phyloP scores from a whole-genome alignment of 352 stramenopile species.

The Thraustotheca clavata region DNA sequence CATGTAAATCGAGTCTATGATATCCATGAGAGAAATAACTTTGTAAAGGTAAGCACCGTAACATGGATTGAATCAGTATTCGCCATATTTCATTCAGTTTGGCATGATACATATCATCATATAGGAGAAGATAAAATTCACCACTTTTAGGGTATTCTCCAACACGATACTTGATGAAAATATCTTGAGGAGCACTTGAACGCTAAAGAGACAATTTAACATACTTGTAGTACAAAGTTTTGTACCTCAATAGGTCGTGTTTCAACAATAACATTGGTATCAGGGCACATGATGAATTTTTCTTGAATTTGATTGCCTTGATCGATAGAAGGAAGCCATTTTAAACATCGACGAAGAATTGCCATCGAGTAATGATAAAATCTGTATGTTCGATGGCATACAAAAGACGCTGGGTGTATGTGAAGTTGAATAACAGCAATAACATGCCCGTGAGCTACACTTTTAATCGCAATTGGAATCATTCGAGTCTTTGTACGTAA shows the following conservation, averaged over 20 bases:
- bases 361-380: slow-evolving; percentile 47
- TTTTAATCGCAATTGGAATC: slow-evolving; percentile 66
- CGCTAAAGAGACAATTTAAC: slow-evolving; percentile 20
- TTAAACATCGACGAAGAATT: slow-evolving; percentile 43
- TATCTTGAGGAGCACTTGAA: slow-evolving; percentile 28
- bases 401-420: slow-evolving; percentile 60
- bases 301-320: neutral
- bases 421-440: slow-evolving; percentile 85
- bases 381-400: slow-evolving; percentile 75
- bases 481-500: slow-evolving; percentile 20
- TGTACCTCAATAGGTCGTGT: slow-evolving; percentile 17
- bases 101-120: slow-evolving; percentile 80
- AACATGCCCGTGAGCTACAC: slow-evolving; percentile 83
- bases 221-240: neutral
- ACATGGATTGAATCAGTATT: slow-evolving; percentile 58
- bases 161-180: slow-evolving; percentile 85
- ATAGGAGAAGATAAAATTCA: slow-evolving; percentile 87
- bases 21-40: neutral
- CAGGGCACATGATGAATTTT: slow-evolving; percentile 62
- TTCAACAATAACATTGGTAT: slow-evolving; percentile 57
- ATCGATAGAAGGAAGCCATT: slow-evolving; percentile 26
- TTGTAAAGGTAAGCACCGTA: slow-evolving; percentile 25
- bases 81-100: slow-evolving; percentile 78
- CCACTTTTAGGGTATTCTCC: slow-evolving; percentile 77
- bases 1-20: slow-evolving; percentile 69